These are phyloP conservation scores for Ulota crispa DNA, from an alignment of 225 moss, liverwort and hornwort species.

Conservation along the genomic window DNA sequence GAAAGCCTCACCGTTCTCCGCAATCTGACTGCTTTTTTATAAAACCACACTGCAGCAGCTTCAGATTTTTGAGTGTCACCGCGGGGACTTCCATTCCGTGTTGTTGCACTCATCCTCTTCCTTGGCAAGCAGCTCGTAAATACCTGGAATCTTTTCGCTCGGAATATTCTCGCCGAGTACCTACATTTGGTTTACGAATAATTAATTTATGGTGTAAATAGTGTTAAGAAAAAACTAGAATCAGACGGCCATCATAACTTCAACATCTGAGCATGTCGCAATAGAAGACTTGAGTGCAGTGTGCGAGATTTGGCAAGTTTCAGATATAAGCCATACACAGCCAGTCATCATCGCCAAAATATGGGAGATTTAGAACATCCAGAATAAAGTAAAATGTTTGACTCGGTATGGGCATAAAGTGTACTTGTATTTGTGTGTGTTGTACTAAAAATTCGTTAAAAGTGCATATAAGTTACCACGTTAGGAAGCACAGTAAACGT, in stretches of 20 bases:
- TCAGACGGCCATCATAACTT: not conserved
- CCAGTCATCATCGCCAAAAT: not conserved
- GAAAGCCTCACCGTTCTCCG: not conserved
- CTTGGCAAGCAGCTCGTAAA: constrained; percentile 39
- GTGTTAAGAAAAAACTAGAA: not conserved
- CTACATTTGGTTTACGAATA: constrained; percentile 5
- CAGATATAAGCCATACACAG: not conserved
- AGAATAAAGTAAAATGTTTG: not conserved
- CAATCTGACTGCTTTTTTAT: not conserved
- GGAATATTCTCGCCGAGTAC: constrained; percentile 45
- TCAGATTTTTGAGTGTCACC: not conserved
- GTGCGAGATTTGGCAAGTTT: not conserved
- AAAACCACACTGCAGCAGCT: not conserved
- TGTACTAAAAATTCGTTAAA: not conserved
- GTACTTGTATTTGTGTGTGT: not conserved
- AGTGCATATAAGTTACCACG: not conserved
- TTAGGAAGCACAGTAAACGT: not conserved
- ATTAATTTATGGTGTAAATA: not conserved
- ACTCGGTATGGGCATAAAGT: not conserved
- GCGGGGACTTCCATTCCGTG: not conserved
- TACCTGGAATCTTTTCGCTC: constrained; percentile 38
- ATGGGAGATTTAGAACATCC: not conserved
- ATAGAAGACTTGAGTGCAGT: not conserved
- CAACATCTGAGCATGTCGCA: not conserved
- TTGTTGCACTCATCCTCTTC: constrained; percentile 8